Base-by-base conservation (phyloP, 148 eudicot species). In the Cornus kousa region DNA sequence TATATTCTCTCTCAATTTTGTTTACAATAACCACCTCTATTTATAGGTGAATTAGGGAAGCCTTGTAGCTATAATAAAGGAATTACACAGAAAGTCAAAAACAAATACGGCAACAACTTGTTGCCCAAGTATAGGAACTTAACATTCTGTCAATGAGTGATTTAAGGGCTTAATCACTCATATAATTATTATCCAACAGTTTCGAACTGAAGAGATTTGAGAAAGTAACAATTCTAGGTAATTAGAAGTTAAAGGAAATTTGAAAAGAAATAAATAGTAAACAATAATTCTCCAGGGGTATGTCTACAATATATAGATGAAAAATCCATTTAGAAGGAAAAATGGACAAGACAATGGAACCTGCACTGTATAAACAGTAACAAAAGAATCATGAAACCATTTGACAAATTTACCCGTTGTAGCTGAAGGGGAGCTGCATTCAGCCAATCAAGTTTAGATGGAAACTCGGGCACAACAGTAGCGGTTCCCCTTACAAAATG, bases 371-470 rank as follows among this genome's bases (percentile, higher is more conserved):
- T 43, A 43, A 67, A 76, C 24, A 67, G 24, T 13, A 55, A 17
- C n/a, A 39, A 14, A 17, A 69, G 68, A 80, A 57, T 24, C 67
- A 23, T 28, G 28, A 60, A 80, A 59, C 70, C 39, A 48, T 19
- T 19, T 32, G 60, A 69, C 5, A 57, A 50, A 66, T 65, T 88
- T 84, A 95, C 99, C 92, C 95, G 89, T 80, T 81, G 85, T 48
- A 95, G 83, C 88, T 90, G 91, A 83, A 95, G 99, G 68, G 99
- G 99, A 77, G 97, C 87, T 67, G 93, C 75, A 78, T 95, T 93
- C n/a, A 95, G 87, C 99, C 99, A 95, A 77, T 95, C 97, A 83
- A 95, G 93, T 83, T 84, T 85, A 79, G 97, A 86, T 62, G 99
- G 99, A 83, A 95, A 91, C 82, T 95, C 99, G 50, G 99, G 97